phyloP scores from a whole-genome alignment of 176 grass and related monocot species.

The Stipa capillata region DNA sequence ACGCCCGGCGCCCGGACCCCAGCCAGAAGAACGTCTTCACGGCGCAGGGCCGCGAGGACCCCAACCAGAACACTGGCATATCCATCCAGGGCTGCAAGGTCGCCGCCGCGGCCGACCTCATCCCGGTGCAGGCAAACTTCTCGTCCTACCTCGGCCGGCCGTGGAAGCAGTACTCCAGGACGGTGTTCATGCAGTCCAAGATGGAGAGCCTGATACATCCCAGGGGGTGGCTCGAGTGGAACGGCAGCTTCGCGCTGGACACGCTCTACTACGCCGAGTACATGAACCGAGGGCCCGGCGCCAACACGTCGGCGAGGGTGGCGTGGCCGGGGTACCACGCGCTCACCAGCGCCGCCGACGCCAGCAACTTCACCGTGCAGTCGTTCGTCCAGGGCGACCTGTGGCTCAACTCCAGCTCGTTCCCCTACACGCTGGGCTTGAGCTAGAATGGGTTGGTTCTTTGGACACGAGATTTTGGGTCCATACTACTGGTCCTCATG shows the following conservation, averaged over 20 bases:
- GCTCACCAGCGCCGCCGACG: slow-evolving; percentile 44
- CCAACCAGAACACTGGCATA: slow-evolving; percentile 92
- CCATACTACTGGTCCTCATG: background rate
- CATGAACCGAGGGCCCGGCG: slow-evolving; percentile 58
- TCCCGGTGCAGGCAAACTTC: slow-evolving; percentile 44
- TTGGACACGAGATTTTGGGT: background rate
- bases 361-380: slow-evolving; percentile 66
- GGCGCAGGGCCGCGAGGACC: slow-evolving; percentile 67
- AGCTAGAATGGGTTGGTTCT: background rate
- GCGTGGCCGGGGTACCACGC: slow-evolving; percentile 66
- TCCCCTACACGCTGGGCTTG: slow-evolving; percentile 54
- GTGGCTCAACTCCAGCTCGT: slow-evolving; percentile 51
- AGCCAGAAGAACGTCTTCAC: slow-evolving; percentile 82
- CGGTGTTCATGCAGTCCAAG: slow-evolving; percentile 71
- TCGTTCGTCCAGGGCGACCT: slow-evolving; percentile 68
- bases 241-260: slow-evolving; percentile 62
- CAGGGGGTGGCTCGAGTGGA: slow-evolving; percentile 65
- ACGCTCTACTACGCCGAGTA: slow-evolving; percentile 95
- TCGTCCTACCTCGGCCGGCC: slow-evolving; percentile 68
- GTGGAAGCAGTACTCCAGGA: slow-evolving; percentile 77
- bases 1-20: slow-evolving; percentile 45
- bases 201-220: slow-evolving; percentile 64
- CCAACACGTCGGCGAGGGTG: slow-evolving; percentile 51
- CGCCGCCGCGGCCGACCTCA: slow-evolving; percentile 71
- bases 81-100: slow-evolving; percentile 78